Evolutionary conservation across 495 filamentous ascomycete genomes (phyloP).

Genomic region (Penicillium arizonense): DNA sequence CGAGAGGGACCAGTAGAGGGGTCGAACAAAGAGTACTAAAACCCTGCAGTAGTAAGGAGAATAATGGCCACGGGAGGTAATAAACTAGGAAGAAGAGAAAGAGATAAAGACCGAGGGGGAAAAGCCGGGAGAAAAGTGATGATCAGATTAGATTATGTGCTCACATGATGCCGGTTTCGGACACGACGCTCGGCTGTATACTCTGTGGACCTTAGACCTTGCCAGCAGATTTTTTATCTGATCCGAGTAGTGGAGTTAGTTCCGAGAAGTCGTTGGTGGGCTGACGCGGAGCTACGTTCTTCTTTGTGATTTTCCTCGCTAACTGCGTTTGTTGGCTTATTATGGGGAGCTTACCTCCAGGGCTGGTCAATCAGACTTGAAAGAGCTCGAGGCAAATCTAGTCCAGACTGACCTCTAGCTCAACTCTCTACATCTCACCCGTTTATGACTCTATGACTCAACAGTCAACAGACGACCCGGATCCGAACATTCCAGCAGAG

Average conservation of each 20-base stretch:
- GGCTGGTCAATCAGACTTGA: not conserved
- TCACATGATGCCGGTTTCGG: conserved; percentile 36
- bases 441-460: conserved; percentile 3
- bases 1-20: conserved; percentile 16
- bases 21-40: not conserved
- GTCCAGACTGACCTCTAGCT: not conserved
- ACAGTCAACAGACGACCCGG: not conserved
- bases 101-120: conserved; percentile 15
- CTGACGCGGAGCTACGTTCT: conserved; percentile 12
- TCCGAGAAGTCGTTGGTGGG: conserved; percentile 20
- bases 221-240: conserved; percentile 21
- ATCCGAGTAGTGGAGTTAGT: conserved; percentile 18
- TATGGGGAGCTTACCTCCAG: no score
- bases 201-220: not conserved
- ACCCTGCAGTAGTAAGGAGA: not conserved
- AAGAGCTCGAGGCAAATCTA: not conserved
- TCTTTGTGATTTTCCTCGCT: conserved; percentile 2
- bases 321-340: conserved; percentile 5
- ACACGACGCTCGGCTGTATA: conserved; percentile 13
- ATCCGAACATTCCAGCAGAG: not conserved
- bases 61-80: not conserved
- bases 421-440: not conserved
- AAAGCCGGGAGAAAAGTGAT: conserved; percentile 26
- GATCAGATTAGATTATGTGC: conserved; percentile 47
- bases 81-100: conserved; percentile 7